Evolutionary conservation across 129 eudicot species (phyloP).

Genomic region (Ambrosia artemisiifolia): DNA sequence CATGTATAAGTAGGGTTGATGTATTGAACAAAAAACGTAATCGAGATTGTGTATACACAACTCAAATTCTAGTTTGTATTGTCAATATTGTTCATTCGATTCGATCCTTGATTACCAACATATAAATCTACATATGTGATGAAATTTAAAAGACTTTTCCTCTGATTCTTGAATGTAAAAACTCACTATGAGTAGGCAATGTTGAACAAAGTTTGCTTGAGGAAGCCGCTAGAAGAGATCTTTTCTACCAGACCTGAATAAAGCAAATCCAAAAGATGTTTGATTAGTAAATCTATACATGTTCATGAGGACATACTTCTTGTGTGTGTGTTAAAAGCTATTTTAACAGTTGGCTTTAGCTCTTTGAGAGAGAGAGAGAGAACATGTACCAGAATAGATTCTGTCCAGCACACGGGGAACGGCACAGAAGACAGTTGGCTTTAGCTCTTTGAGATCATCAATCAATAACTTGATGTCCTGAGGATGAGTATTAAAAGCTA

Average conservation of each 20-base stretch:
- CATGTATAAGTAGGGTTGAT: no score
- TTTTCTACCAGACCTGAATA: conserved; percentile 67
- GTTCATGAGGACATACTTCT: not conserved
- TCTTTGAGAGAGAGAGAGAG: not conserved
- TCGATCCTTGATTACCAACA: no score
- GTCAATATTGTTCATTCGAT: no score
- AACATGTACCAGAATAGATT: conserved; percentile 70
- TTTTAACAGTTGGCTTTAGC: no score
- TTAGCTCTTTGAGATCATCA: conserved; percentile 77
- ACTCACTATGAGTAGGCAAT: conserved; percentile 83
- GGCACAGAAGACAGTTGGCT: conserved; percentile 80
- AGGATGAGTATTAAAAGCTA: not conserved
- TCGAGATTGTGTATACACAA: no score
- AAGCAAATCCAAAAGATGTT: not conserved
- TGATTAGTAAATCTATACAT: conserved; percentile 6
- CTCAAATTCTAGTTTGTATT: no score
- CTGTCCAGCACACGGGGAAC: conserved; percentile 95
- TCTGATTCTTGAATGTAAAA: not conserved
- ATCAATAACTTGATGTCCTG: conserved; percentile 78
- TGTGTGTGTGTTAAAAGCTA: no score
- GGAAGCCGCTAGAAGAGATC: conserved; percentile 57
- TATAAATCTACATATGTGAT: no score
- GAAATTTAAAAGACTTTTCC: not conserved
- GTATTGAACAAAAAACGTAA: no score
- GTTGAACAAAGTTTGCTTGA: conserved; percentile 67